These are phyloP conservation scores for Cladophialophora psammophila DNA, from an alignment of 2,329 filamentous ascomycete species.

Conservation along the genomic window DNA sequence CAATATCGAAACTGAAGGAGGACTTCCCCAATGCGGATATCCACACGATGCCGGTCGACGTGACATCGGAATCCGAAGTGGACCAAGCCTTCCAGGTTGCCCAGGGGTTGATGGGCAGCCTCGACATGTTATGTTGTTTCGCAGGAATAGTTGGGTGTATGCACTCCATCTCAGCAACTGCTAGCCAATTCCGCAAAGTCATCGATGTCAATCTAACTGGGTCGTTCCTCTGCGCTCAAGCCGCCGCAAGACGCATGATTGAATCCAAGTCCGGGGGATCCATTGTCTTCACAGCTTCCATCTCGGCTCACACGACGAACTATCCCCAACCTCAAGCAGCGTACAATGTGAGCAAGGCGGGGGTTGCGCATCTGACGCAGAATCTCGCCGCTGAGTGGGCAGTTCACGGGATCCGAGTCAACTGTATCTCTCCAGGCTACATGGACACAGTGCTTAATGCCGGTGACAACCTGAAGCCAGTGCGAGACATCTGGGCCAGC, in stretches of 20 bases:
- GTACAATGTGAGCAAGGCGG: slow-evolving; percentile 77
- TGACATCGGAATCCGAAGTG: slow-evolving; percentile 60
- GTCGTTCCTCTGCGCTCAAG: slow-evolving; percentile 73
- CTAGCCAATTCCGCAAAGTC: slow-evolving; percentile 67
- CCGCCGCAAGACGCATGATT: slow-evolving; percentile 57
- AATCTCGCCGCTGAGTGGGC: slow-evolving; percentile 78
- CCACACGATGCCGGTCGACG: slow-evolving; percentile 62
- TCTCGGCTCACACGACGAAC: slow-evolving; percentile 63
- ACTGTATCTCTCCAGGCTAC: slow-evolving; percentile 75
- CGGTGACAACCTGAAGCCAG: slow-evolving; percentile 63
- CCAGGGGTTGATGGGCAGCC: slow-evolving; percentile 41
- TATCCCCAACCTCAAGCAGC: slow-evolving; percentile 69
- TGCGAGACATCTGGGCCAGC: slow-evolving; percentile 63
- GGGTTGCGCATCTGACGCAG: slow-evolving; percentile 67
- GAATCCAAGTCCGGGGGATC: slow-evolving; percentile 68
- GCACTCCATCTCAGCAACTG: slow-evolving; percentile 66
- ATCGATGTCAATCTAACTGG: slow-evolving; percentile 77
- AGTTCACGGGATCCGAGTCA: slow-evolving; percentile 72
- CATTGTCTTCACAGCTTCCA: slow-evolving; percentile 71
- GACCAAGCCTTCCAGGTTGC: slow-evolving; percentile 52
- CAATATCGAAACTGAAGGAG: slow-evolving; percentile 56
- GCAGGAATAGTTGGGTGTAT: slow-evolving; percentile 72
- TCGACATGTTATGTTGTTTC: slow-evolving; percentile 65
- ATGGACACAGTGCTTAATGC: slow-evolving; percentile 80
- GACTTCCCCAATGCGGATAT: slow-evolving; percentile 65